Percentiles rank a stretch among this genome's conserved stretches.
Evolutionary conservation across 1,284 basidiomycete genomes (phyloP).

Genomic region (Coriolopsis trogii): DNA sequence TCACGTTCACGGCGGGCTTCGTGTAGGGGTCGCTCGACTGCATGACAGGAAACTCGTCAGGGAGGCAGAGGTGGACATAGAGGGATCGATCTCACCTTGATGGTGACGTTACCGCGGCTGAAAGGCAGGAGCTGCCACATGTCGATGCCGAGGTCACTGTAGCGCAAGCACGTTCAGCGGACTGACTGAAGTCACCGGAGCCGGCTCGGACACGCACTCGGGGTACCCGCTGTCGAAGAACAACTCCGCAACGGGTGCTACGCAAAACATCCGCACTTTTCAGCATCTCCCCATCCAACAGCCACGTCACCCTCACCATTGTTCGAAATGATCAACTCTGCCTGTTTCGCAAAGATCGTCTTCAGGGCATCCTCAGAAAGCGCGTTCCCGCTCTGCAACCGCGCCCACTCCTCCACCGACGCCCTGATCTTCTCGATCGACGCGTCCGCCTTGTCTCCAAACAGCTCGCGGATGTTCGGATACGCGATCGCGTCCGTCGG

Average conservation of each 20-base stretch:
- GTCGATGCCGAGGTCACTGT: slow-evolving; percentile 44
- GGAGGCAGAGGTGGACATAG: too few species aligned
- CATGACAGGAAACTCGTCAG: not conserved
- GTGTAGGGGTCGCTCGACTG: slow-evolving; percentile 49
- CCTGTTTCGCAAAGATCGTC: slow-evolving; percentile 45
- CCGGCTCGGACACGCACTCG: slow-evolving; percentile 2
- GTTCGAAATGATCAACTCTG: slow-evolving; percentile 45
- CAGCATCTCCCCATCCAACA: not conserved
- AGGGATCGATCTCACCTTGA: slow-evolving; percentile 39
- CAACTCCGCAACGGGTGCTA: slow-evolving; percentile 48
- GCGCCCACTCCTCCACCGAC: slow-evolving; percentile 42
- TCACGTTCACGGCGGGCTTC: slow-evolving; percentile 47
- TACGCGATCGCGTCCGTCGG: slow-evolving; percentile 44
- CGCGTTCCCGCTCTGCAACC: slow-evolving; percentile 42
- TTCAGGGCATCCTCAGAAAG: slow-evolving; percentile 43
- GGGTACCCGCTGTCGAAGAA: slow-evolving; percentile 33
- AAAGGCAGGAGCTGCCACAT: slow-evolving; percentile 60
- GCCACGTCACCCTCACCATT: slow-evolving; percentile 37
- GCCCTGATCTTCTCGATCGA: slow-evolving; percentile 38
- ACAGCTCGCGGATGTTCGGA: slow-evolving; percentile 48
- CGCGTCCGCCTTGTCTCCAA: slow-evolving; percentile 38
- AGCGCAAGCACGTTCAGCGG: slow-evolving; percentile 32
- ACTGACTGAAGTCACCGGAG: not conserved
- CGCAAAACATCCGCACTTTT: not conserved
- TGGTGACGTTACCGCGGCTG: slow-evolving; percentile 51